Base-by-base conservation (phyloP, 2,329 filamentous ascomycete genomes). In the Calonectria hongkongensis region DNA sequence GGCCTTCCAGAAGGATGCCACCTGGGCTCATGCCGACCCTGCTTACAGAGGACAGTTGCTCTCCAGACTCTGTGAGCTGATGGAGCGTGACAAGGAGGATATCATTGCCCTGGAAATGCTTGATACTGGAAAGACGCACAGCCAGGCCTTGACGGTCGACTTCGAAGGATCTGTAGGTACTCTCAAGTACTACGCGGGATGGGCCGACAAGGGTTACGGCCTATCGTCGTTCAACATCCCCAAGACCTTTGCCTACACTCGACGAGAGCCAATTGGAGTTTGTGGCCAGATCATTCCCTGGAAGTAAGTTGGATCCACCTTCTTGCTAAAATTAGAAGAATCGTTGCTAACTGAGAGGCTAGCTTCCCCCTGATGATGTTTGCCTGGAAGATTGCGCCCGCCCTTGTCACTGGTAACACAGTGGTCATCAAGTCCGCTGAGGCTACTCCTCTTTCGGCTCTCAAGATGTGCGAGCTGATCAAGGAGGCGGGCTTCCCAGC, bases 331-430 rank as follows among this genome's bases (percentile, higher is more conserved):
- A 27, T 60, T 60, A 28, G 36, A 43, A 33, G 6, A 15, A 15
- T 30, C 15, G n/a, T 41, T 39, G 16, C 25, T 54, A 41, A 41
- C 48, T 12, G 10, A 4, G 21, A n/a, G 8, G 9, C 21, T 7
- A 95, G 95, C 82, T 94, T 91, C 74, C 92, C 92, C 1, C 75
- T 85, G 15, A 78, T 77, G 60, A 82, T 83, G 81, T 79, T 80
- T 56, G 83, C 86, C 73, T 95, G 94, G 94, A 95, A 96, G 80
- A 87, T 96, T 3, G 94, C 93, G n/a, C 94, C 94, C 28, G 92
- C 92, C 15, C 81, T 93, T 36, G 91, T 92, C 13, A 89, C 89
- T 67, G 92, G 92, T 70, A 93, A 93, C 81, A 90, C 90, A 2
- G 83, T 93, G 13, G 86, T 94, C 30, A 83, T 94, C 45, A 94